Base-by-base conservation (phyloP, 768 basidiomycete genomes). In the Auriscalpium microsporum region DNA sequence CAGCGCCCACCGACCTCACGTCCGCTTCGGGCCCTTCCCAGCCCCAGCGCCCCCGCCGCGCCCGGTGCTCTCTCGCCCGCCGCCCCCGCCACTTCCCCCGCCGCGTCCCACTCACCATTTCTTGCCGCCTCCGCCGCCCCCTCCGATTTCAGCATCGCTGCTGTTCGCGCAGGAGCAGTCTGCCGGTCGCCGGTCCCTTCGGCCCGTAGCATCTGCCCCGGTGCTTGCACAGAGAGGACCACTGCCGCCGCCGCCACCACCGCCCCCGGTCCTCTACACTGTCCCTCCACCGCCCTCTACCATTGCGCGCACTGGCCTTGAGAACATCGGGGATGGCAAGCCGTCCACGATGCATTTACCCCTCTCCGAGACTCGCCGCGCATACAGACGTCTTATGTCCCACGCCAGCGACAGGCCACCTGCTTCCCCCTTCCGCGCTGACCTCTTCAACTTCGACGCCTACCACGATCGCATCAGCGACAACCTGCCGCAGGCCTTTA, bases 171-270 rank as follows among this genome's bases (percentile, higher is more conserved):
- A 40, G 17, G 38, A 17, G 11, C 48, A 13, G 10, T 38, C 38
- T 42, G 19, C 13, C 33, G 10, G 14, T 56, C 56, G 60, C 17
- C 48, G 55, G 6, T 63, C 67, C 34, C 64, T 56, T 35, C 55
- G 60, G 42, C 50, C 58, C 52, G 58, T 60, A 23, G 9, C 48
- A 3, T 57, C 60, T 28, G 53, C 55, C 16, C 56, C 55, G 10
- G 40, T 53, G 35, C 52, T 58, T 23, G 48, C 58, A 36, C 60
- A 55, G 10, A 1, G 10, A 19, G 42, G 53, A 17, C 59, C 65
- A 35, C 54, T 54, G 48, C 60, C 57, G 28, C 64, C 59, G 42
- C 63, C 63, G 45, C 63, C 62, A 13, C 66, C 63, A 40, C 58
- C 48, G 38, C 58, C 47, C 19, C 62, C 64, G 17, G 48, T 49